Base-by-base conservation (phyloP, 495 filamentous ascomycete species). In the Parathielavia hyrcaniae region DNA sequence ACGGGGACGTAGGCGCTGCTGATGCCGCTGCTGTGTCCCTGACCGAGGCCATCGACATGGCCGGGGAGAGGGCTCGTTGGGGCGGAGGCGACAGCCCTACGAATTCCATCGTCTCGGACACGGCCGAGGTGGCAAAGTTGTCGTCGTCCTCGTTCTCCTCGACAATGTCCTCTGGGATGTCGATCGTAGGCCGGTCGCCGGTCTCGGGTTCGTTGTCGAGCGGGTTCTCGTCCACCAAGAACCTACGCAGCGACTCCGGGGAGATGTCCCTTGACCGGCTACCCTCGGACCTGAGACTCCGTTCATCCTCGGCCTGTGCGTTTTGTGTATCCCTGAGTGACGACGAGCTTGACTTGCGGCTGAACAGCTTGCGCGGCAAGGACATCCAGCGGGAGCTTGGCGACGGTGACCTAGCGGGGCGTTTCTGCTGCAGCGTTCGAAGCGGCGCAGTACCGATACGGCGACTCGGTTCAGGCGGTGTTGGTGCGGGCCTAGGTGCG, bases 401-500 rank as follows among this genome's bases (percentile, higher is more conserved):
- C n/a, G 79, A 80, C 10, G 74, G 58, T 0, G 78, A 79, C 17
- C 79, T 71, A 35, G 77, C 62, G 17, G 75, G 73, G 26, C 77
- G 68, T 59, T 75, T 75, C 46, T 73, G 77, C 9, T 76, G 73
- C 50, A 70, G 75, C 17, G 73, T 71, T n/a, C 71, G 67, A 50
- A 73, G 72, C n/a, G 78, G 78, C 34, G 86, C 79, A 8, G 84
- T 85, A 22, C 79, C 79, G 14, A 83, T 64, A 22, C 83, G 79
- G 12, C 69, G 61, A 51, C 75, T 68, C 9, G 67, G 68, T 8
- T 77, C 78, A 44, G 79, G 77, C 9, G 69, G 68, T 13, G 64
- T 65, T 0, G 84, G 78, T 4, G 84, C 79, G n/a, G 81, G 77
- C 45, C 83, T 77, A 22, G 87, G 87, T 32, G 83, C 81, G 66